Evolutionary conservation across 176 grass and related monocot genomes (phyloP).

Genomic region (Oryza rufipogon): DNA sequence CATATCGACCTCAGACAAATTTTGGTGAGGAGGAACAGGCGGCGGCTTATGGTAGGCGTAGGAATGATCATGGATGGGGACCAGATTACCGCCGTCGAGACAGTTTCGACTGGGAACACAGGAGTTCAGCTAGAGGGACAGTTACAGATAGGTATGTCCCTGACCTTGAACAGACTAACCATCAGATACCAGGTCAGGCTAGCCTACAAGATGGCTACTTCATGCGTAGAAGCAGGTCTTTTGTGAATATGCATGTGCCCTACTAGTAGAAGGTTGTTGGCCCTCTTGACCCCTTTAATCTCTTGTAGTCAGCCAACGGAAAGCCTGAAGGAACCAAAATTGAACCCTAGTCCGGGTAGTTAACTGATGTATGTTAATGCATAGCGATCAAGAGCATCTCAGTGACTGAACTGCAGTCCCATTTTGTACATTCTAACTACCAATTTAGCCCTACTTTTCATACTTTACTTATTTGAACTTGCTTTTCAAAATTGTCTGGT

Average conservation of each 20-base stretch:
- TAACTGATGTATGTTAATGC: background rate
- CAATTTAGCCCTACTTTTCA: too few relatives aligned
- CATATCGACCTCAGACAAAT: slow-evolving; percentile 6
- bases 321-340: background rate
- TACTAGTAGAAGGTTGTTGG: background rate
- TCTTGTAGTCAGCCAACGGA: background rate
- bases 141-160: slow-evolving; percentile 30
- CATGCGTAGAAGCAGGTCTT: background rate
- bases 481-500: too few relatives aligned
- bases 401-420: background rate
- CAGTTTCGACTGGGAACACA: background rate
- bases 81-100: background rate
- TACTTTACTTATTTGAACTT: too few relatives aligned
- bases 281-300: background rate
- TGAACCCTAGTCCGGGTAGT: background rate
- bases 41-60: background rate
- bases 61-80: background rate
- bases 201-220: slow-evolving; percentile 24
- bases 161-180: slow-evolving; percentile 54
- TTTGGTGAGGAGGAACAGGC: background rate
- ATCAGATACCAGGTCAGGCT: slow-evolving; percentile 6
- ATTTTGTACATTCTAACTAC: background rate
- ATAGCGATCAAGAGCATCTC: background rate
- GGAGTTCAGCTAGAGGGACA: background rate
- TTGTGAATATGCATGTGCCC: background rate